These are phyloP conservation scores for Fusarium sp. DNA, from an alignment of 2,329 filamentous ascomycete species.

Conservation along the genomic window DNA sequence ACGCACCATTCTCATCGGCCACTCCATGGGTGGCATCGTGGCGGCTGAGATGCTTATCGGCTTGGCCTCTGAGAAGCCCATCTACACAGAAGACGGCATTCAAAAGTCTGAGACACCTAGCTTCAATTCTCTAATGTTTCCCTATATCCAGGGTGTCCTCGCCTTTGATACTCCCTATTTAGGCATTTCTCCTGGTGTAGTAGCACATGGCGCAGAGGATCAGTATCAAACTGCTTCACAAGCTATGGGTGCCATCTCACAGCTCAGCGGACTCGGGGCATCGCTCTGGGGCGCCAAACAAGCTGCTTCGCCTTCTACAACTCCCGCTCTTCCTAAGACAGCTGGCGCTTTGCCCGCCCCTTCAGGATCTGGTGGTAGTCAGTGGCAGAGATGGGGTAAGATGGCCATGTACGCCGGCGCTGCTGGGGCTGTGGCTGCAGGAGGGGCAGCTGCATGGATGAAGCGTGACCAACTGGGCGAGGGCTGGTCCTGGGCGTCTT, in stretches of 20 bases:
- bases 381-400: slow-evolving; percentile 85
- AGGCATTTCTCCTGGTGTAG: slow-evolving; percentile 81
- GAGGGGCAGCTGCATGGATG: slow-evolving; percentile 85
- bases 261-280: slow-evolving; percentile 73
- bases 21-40: slow-evolving; percentile 94
- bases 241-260: slow-evolving; percentile 74
- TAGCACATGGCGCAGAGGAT: slow-evolving; percentile 87
- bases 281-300: slow-evolving; percentile 70
- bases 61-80: slow-evolving; percentile 68
- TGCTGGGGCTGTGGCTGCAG: slow-evolving; percentile 82
- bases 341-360: slow-evolving; percentile 46
- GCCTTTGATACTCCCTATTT: slow-evolving; percentile 96
- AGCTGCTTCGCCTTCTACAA: slow-evolving; percentile 35
- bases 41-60: slow-evolving; percentile 87
- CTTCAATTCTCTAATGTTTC: slow-evolving; percentile 83
- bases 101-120: slow-evolving; percentile 50
- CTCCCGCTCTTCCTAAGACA: slow-evolving; percentile 35
- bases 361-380: slow-evolving; percentile 41
- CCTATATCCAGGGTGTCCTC: slow-evolving; percentile 88
- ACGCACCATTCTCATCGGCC: slow-evolving; percentile 82
- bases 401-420: slow-evolving; percentile 89
- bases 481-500: slow-evolving; percentile 84
- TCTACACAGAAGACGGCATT: slow-evolving; percentile 59
- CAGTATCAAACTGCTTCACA: slow-evolving; percentile 80
- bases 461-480: slow-evolving; percentile 83